phyloP scores from a whole-genome alignment of 208 protist species.

The Porcisia deanei region DNA sequence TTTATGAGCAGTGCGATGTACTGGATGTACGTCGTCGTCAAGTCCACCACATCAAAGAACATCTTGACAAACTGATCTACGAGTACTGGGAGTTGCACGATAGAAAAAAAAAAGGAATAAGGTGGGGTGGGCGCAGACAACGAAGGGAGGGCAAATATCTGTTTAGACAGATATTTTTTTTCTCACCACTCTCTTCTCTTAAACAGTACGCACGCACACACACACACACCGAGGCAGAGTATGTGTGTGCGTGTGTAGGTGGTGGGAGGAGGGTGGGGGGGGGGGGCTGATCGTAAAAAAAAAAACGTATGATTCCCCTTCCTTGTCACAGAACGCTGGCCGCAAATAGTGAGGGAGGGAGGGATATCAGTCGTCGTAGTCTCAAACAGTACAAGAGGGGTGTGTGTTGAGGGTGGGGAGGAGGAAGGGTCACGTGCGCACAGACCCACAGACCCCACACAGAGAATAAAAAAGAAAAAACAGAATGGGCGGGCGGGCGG shows the following conservation, averaged over 20 bases:
- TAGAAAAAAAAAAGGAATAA: neutral
- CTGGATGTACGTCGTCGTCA: constrained; percentile 74
- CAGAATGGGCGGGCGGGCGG: neutral
- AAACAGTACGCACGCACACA: neutral
- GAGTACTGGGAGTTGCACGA: neutral
- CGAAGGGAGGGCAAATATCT: neutral
- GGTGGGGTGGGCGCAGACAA: neutral
- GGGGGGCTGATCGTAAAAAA: neutral
- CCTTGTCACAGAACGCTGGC: neutral
- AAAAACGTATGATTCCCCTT: neutral
- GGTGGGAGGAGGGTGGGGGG: neutral
- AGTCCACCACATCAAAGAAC: constrained; percentile 75
- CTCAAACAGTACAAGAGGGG: neutral
- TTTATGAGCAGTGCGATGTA: constrained; percentile 64
- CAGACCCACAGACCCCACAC: constrained; percentile 5
- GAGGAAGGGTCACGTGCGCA: neutral
- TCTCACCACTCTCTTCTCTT: too few species aligned
- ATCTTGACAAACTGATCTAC: constrained; percentile 14
- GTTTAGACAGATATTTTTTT: neutral
- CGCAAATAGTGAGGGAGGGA: neutral
- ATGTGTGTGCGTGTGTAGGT: too few species aligned
- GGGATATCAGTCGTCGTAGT: too few species aligned
- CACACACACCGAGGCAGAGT: neutral
- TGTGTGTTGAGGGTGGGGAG: neutral
- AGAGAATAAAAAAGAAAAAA: neutral